Percentiles rank a stretch among this genome's conserved stretches.
Evolutionary conservation across 1,139 yeast genomes (phyloP).

Genomic region (Blastobotrys capitulatus): DNA sequence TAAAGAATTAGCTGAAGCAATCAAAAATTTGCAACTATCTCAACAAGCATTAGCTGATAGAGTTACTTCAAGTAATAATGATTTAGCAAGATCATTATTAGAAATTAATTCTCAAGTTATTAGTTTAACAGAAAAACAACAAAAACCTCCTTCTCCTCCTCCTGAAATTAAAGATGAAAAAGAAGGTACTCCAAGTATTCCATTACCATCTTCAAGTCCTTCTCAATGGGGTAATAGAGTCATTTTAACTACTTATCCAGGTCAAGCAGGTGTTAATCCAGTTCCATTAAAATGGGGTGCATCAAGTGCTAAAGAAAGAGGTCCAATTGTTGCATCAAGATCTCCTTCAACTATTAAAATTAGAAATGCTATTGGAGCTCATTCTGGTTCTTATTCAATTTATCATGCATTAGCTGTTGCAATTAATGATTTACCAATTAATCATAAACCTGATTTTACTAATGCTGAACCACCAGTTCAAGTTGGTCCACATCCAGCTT

Average conservation of each 20-base stretch:
- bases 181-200: background rate
- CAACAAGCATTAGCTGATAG: constrained; percentile 12
- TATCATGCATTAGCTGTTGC: constrained; percentile 60
- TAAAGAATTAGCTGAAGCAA: constrained; percentile 10
- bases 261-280: constrained; percentile 45
- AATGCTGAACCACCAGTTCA: constrained; percentile 57
- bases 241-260: constrained; percentile 45
- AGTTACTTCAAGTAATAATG: background rate
- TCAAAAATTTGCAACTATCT: constrained; percentile 10
- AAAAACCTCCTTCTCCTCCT: constrained; percentile 4
- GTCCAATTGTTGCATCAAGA: constrained; percentile 53
- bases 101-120: constrained; percentile 5
- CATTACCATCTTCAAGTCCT: background rate
- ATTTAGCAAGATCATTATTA: background rate
- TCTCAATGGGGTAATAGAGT: constrained; percentile 21
- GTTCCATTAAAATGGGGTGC: constrained; percentile 49
- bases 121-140: background rate
- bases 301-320: constrained; percentile 43
- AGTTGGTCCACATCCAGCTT: constrained; percentile 47
- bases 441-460: constrained; percentile 52
- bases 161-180: background rate
- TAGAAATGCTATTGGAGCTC: constrained; percentile 55
- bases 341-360: constrained; percentile 30
- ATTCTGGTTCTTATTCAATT: constrained; percentile 53
- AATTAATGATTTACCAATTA: constrained; percentile 45